phyloP scores from a whole-genome alignment of 371 early-diverging fungal species.

The Mortierella sp. region DNA sequence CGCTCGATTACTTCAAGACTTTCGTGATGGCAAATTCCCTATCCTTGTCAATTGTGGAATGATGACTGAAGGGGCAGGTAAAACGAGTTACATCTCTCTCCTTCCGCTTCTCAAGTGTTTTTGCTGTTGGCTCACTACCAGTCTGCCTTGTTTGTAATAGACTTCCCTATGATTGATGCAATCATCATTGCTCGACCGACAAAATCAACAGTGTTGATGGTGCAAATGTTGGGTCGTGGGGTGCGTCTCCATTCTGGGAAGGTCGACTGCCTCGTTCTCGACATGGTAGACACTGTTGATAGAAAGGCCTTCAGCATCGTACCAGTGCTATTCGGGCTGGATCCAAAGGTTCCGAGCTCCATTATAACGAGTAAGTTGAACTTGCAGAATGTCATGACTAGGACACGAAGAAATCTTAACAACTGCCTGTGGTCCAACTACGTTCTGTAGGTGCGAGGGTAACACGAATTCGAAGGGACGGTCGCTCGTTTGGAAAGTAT shows the following conservation, averaged over 20 bases:
- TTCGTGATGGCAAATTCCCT: background rate
- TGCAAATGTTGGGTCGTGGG: background rate
- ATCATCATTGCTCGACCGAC: background rate
- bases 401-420: no score
- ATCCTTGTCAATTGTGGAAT: background rate
- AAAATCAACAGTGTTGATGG: background rate
- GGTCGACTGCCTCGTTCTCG: background rate
- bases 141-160: background rate
- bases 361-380: no score
- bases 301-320: background rate
- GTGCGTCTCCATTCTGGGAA: background rate
- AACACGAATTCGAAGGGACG: no score
- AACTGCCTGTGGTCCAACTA: no score
- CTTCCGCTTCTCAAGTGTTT: no score
- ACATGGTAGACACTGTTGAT: background rate
- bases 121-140: no score
- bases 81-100: background rate
- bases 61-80: background rate
- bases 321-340: background rate
- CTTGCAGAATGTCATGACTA: no score
- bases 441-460: no score
- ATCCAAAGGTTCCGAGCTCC: no score
- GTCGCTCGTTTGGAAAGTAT: no score
- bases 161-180: background rate
- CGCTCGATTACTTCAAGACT: background rate